These are phyloP conservation scores for Ilex paraguariensis DNA, from an alignment of 305 asterid species.

Conservation along the genomic window DNA sequence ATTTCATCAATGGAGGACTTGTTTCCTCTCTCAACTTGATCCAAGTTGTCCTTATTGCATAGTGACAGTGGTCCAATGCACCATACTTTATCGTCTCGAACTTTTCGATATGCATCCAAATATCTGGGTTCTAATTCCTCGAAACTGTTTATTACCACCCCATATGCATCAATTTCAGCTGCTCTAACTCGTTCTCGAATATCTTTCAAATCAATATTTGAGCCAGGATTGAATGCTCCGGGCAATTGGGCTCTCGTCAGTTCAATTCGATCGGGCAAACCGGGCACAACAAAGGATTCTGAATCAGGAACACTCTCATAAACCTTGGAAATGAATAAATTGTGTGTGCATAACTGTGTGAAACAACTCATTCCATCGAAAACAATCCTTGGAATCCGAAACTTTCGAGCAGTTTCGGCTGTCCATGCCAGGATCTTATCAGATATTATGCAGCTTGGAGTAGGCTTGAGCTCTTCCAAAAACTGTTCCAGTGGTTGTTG, in stretches of 20 bases:
- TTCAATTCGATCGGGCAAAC: neutral
- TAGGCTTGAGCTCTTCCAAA: slow-evolving; percentile 23
- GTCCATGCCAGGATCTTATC: slow-evolving; percentile 41
- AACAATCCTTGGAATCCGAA: slow-evolving; percentile 33
- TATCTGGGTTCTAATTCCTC: neutral
- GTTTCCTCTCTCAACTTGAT: neutral
- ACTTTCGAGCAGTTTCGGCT: slow-evolving; percentile 19
- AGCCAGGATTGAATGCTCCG: too few relatives aligned
- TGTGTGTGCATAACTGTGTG: slow-evolving; percentile 27
- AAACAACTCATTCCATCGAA: slow-evolving; percentile 48
- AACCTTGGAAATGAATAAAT: slow-evolving; percentile 11
- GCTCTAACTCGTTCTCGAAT: neutral
- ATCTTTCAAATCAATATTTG: too few relatives aligned
- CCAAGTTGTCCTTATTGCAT: neutral
- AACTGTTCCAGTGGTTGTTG: slow-evolving; percentile 26
- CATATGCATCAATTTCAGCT: neutral
- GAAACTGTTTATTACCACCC: neutral
- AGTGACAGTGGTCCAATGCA: neutral
- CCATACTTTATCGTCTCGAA: neutral
- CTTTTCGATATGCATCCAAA: neutral
- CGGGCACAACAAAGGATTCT: neutral
- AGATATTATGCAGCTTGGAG: slow-evolving; percentile 41
- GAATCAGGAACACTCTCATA: slow-evolving; percentile 6
- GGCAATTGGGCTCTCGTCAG: neutral
- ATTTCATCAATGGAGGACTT: too few relatives aligned